phyloP scores from a whole-genome alignment of 2,329 filamentous ascomycete genomes.

The Penicillium paneum region DNA sequence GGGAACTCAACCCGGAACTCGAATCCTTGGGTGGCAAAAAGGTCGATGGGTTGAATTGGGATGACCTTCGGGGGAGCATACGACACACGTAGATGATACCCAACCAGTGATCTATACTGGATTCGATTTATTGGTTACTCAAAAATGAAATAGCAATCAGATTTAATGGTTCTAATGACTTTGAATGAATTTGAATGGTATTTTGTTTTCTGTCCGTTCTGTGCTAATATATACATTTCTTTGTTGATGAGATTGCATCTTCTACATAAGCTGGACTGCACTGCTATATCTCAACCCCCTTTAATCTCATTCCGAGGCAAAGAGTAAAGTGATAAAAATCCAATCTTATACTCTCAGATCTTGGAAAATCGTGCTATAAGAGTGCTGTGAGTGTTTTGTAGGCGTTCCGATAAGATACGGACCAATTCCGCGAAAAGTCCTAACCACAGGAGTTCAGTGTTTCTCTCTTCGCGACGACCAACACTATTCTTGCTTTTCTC shows the following conservation, averaged over 20 bases:
- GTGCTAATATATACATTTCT: background rate
- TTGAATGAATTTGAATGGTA: background rate
- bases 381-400: background rate
- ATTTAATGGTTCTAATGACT: slow-evolving; percentile 9
- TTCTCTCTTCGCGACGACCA: background rate
- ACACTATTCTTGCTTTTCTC: background rate
- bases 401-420: slow-evolving; percentile 7
- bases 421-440: slow-evolving; percentile 2
- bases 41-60: slow-evolving; percentile 53
- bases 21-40: slow-evolving; percentile 45
- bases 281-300: too few relatives aligned
- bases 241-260: background rate
- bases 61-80: slow-evolving; percentile 42
- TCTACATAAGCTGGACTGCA: background rate
- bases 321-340: background rate
- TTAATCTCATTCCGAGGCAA: background rate
- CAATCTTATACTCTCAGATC: background rate
- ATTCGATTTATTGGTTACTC: slow-evolving; percentile 7
- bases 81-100: slow-evolving; percentile 23
- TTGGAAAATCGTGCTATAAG: background rate
- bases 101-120: slow-evolving; percentile 9
- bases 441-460: slow-evolving; percentile 1
- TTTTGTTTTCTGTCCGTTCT: background rate
- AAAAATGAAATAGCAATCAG: slow-evolving; percentile 9
- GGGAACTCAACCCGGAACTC: slow-evolving; percentile 32